These are phyloP conservation scores for Stellera chamaejasme DNA, from an alignment of 345 rosid species.

Conservation along the genomic window DNA sequence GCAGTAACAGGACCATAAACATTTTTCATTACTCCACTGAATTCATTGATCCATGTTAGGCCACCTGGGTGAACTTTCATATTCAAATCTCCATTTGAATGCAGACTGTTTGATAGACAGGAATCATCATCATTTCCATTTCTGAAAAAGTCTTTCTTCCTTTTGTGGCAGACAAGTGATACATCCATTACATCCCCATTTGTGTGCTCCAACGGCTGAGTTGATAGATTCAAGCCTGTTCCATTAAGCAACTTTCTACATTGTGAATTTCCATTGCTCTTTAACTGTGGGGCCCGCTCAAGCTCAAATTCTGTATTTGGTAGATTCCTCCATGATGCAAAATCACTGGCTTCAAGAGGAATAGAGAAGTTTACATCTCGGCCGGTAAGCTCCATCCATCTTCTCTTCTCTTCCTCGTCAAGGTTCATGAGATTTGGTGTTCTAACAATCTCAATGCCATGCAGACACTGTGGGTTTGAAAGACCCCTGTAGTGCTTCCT, in stretches of 20 bases:
- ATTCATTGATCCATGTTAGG: slow-evolving; percentile 47
- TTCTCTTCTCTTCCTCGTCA: slow-evolving; percentile 56
- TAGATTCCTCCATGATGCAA: slow-evolving; percentile 56
- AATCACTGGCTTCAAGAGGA: slow-evolving; percentile 63
- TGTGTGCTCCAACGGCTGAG: slow-evolving; percentile 45
- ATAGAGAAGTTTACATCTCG: slow-evolving; percentile 46
- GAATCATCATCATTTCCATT: slow-evolving; percentile 40
- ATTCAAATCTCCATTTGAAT: slow-evolving; percentile 38
- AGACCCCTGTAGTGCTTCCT: slow-evolving; percentile 77
- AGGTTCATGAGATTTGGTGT: slow-evolving; percentile 49
- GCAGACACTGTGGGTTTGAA: slow-evolving; percentile 74
- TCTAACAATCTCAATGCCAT: slow-evolving; percentile 58
- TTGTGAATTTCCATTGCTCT: slow-evolving; percentile 27
- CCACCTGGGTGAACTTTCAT: slow-evolving; percentile 40
- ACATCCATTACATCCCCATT: slow-evolving; percentile 29
- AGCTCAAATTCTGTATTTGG: slow-evolving; percentile 52
- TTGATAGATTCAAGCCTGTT: slow-evolving; percentile 45
- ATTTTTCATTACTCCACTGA: slow-evolving; percentile 69
- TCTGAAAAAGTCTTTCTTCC: slow-evolving; percentile 45
- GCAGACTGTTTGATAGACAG: slow-evolving; percentile 21
- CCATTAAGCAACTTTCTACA: slow-evolving; percentile 45
- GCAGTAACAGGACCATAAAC: slow-evolving; percentile 77
- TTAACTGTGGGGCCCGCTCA: slow-evolving; percentile 34
- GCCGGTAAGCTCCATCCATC: slow-evolving; percentile 68
- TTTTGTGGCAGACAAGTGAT: slow-evolving; percentile 31